Base-by-base conservation (phyloP, 2,329 filamentous ascomycete genomes). In the Calonectria multiphialidica region DNA sequence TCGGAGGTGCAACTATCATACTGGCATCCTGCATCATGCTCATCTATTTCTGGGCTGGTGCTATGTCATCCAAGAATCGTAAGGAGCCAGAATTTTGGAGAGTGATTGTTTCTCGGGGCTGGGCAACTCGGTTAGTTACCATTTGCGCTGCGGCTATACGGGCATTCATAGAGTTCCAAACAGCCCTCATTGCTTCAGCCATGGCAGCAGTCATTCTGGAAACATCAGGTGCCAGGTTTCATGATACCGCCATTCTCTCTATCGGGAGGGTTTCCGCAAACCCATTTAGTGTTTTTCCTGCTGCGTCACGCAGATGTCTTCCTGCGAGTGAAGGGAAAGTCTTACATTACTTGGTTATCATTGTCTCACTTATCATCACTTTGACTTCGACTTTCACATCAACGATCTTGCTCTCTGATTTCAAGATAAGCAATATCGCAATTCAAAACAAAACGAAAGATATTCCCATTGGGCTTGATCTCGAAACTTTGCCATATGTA, bases 401-500 rank as follows among this genome's bases (percentile, higher is more conserved):
- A 0, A 72, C 74, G 0, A 65, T 76, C 2, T 33, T 76, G 0
- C 74, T 76, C 3, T 66, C 44, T 5, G 74, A 76, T 4, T 76
- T 76, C 0, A 21, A 25, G 1, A 37, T 49, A 1, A 13, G 30
- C 1, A 33, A 50, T 0, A 55, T 66, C 25, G 10, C 55, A n/a
- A 55, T 25, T 5, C 45, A 28, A 30, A 13, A 9, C 4, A 35
- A 5, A 3, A 71, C 55, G 2, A 10, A 40, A 2, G 35, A 2
- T 10, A 45, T 35, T 7, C 18, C 63, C 42, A 30, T 71, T 15
- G 16, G 6, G 0, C 8, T 18, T 16, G 21, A 50, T 28, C 53
- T 30, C 2, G 23, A 15, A 1, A 53, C n/a, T 21, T 0, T 37
- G 37, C 12, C 16, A 55, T 2, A 45, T 40, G 2, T 49, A 16